Evolutionary conservation across 768 basidiomycete species (phyloP).

Genomic region (Sporobolomyces pararoseus): DNA sequence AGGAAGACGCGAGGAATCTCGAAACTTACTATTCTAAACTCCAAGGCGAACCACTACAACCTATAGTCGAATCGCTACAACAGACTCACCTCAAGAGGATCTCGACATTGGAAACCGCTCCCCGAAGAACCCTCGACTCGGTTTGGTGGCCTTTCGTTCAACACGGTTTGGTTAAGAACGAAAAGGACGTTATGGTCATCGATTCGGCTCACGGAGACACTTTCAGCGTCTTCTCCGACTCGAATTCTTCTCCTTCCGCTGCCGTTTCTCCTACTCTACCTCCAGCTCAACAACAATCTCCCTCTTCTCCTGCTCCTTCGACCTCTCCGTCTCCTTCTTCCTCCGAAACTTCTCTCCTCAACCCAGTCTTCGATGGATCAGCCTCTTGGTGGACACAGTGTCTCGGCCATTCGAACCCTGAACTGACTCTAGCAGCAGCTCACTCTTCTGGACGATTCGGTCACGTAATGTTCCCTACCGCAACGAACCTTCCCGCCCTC

Average conservation of each 20-base stretch:
- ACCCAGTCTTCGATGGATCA: conserved; percentile 76
- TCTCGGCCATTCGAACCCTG: conserved; percentile 73
- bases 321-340: background rate
- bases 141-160: conserved; percentile 99
- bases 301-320: background rate
- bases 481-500: conserved; percentile 79
- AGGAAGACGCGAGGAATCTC: conserved; percentile 57
- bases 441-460: conserved; percentile 88
- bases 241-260: conserved; percentile 45
- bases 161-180: conserved; percentile 66
- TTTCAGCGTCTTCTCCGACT: conserved; percentile 65
- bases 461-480: conserved; percentile 92
- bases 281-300: background rate
- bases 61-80: conserved; percentile 62
- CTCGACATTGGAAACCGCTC: conserved; percentile 71
- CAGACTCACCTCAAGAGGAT: conserved; percentile 63
- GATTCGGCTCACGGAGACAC: conserved; percentile 84
- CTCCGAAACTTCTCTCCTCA: conserved; percentile 32
- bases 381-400: conserved; percentile 99
- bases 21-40: conserved; percentile 68
- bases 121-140: conserved; percentile 66
- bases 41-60: conserved; percentile 49
- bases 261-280: background rate
- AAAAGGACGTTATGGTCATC: conserved; percentile 77
- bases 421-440: conserved; percentile 79